Evolutionary conservation across 768 basidiomycete species (phyloP).

Genomic region (Mycena metata): DNA sequence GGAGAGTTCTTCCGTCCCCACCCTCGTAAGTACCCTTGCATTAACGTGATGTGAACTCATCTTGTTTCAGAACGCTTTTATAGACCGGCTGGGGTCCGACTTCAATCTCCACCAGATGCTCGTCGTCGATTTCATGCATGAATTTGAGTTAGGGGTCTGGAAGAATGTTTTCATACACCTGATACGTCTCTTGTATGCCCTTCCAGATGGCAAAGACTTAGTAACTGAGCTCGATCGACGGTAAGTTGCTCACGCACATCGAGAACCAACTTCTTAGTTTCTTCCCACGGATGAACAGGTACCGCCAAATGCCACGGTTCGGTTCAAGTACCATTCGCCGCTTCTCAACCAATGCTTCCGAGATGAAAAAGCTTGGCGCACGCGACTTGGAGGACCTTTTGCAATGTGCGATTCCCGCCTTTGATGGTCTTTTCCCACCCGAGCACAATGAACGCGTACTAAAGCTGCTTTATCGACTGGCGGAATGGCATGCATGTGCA

Average conservation of each 20-base stretch:
- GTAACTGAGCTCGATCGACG: constrained; percentile 42
- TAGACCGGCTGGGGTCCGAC: constrained; percentile 33
- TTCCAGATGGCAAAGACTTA: constrained; percentile 26
- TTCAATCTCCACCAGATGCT: constrained; percentile 47
- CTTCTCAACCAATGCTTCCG: constrained; percentile 44
- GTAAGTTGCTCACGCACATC: constrained; percentile 25
- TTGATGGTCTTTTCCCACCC: constrained; percentile 48
- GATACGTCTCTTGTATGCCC: constrained; percentile 48
- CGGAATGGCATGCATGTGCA: constrained; percentile 51
- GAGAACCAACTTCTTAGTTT: no score
- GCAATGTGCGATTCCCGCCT: constrained; percentile 50
- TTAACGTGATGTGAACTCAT: background rate
- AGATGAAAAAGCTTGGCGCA: constrained; percentile 45
- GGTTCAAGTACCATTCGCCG: constrained; percentile 41
- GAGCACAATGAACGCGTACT: constrained; percentile 41
- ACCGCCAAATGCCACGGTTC: constrained; percentile 36
- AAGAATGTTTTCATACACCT: constrained; percentile 52
- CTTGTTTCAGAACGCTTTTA: constrained; percentile 53
- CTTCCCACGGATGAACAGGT: constrained; percentile 24
- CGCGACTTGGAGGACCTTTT: constrained; percentile 51
- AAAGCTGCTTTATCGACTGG: constrained; percentile 46
- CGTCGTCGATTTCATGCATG: constrained; percentile 54
- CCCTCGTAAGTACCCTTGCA: constrained; percentile 1
- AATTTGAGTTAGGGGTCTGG: constrained; percentile 55
- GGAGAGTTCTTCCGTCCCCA: constrained; percentile 27